A percentile compares a stretch with the other conserved stretches of the same genome.
Conservation (phyloP, 179 eudicot species). For the Camellia oleifera region DNA sequence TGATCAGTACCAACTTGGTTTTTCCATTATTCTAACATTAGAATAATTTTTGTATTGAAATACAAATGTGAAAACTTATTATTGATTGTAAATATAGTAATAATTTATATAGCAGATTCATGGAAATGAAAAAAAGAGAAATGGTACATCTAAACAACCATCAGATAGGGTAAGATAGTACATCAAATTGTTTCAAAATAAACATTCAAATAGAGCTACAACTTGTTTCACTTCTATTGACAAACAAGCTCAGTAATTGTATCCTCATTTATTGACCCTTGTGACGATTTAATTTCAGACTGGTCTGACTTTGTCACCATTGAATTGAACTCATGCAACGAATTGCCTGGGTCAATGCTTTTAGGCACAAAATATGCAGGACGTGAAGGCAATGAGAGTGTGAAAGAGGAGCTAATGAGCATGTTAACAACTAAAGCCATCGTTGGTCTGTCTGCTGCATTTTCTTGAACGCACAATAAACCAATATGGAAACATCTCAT, state of each 20-base stretch:
- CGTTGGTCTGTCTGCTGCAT: constrained; percentile 32
- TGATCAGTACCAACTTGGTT: too few relatives aligned
- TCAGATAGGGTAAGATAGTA: too few relatives aligned
- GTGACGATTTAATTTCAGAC: neutral
- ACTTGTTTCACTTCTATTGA: too few relatives aligned
- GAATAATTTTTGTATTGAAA: too few relatives aligned
- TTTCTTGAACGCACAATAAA: constrained; percentile 48
- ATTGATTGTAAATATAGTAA: too few relatives aligned
- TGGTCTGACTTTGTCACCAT: neutral
- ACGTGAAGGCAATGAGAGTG: constrained; percentile 7
- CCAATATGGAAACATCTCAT: constrained; percentile 41
- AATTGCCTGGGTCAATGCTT: neutral
- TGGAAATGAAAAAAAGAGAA: too few relatives aligned
- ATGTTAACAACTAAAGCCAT: constrained; percentile 38
- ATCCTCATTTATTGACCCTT: neutral
- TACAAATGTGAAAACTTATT: too few relatives aligned
- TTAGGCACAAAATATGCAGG: constrained; percentile 18
- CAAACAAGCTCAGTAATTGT: constrained; percentile 7
- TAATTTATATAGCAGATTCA: too few relatives aligned
- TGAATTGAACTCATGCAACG: neutral
- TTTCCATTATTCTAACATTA: too few relatives aligned
- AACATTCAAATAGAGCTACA: too few relatives aligned
- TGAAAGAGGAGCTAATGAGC: constrained; percentile 22
- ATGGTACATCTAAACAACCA: too few relatives aligned
- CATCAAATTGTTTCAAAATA: too few relatives aligned